A percentile compares a stretch with the other conserved stretches of the same genome.
Conservation (phyloP, 2,329 filamentous ascomycete species). For the Botrytis pseudocinerea region DNA sequence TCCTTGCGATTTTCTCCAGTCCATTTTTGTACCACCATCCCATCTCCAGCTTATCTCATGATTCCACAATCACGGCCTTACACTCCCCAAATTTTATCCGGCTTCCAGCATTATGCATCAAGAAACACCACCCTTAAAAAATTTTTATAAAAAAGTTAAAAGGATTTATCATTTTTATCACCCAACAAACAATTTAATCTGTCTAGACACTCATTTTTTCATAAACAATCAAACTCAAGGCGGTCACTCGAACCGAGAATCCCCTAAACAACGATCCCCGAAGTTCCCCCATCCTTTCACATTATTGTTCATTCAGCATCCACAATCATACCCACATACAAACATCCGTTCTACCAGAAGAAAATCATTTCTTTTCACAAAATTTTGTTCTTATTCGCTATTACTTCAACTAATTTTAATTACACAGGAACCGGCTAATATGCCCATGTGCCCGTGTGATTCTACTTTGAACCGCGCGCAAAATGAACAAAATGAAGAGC, state of each 20-base stretch:
- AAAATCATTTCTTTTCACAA: background rate
- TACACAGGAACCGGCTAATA: background rate
- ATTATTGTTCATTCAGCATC: background rate
- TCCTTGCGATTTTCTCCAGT: background rate
- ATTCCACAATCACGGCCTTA: background rate
- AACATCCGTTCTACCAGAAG: background rate
- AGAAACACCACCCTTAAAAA: background rate
- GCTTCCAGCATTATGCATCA: background rate
- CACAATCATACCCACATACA: no score
- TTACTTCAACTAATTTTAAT: background rate
- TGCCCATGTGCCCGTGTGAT: background rate
- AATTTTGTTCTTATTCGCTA: background rate
- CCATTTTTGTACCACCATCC: background rate
- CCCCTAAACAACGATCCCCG: background rate
- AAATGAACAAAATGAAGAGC: background rate
- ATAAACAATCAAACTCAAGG: background rate
- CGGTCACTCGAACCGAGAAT: slow-evolving; percentile 3
- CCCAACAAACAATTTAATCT: background rate
- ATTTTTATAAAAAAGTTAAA: no score
- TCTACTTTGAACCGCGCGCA: background rate
- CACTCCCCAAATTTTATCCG: background rate
- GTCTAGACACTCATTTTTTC: background rate
- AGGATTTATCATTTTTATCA: no score
- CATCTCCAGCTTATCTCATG: background rate
- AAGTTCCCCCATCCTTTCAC: background rate